These are phyloP conservation scores for Apiospora saccharicola DNA, from an alignment of 2,329 filamentous ascomycete genomes.

Conservation along the genomic window DNA sequence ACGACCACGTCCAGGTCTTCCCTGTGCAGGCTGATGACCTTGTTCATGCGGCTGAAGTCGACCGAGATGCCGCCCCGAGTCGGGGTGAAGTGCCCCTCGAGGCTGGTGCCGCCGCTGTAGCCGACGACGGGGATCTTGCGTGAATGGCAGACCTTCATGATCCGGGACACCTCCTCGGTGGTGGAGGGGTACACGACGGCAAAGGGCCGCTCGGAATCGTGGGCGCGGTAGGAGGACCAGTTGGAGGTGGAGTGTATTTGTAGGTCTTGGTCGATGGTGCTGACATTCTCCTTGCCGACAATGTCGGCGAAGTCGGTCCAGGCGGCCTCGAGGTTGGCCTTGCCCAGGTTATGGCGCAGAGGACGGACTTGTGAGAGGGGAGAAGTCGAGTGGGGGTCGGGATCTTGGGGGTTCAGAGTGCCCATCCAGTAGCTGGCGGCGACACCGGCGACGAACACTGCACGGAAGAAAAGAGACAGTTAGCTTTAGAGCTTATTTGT, in stretches of 20 bases:
- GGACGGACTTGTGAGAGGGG: constrained; percentile 59
- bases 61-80: constrained; percentile 78
- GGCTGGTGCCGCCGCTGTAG: constrained; percentile 78
- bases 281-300: constrained; percentile 70
- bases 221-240: constrained; percentile 67
- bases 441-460: constrained; percentile 61
- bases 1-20: constrained; percentile 73
- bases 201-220: constrained; percentile 61
- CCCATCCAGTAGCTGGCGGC: constrained; percentile 66
- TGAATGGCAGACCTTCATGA: constrained; percentile 79
- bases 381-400: constrained; percentile 63
- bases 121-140: constrained; percentile 76
- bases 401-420: constrained; percentile 58
- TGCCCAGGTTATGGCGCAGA: constrained; percentile 65
- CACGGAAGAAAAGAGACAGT: constrained; percentile 9
- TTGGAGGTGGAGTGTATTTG: constrained; percentile 65
- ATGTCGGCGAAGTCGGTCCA: constrained; percentile 74
- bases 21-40: constrained; percentile 72
- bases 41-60: constrained; percentile 78
- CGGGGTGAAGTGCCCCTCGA: constrained; percentile 80
- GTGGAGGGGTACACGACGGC: constrained; percentile 75
- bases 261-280: constrained; percentile 63
- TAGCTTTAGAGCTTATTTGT: background rate
- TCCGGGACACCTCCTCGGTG: constrained; percentile 75
- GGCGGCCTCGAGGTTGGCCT: constrained; percentile 71